These are phyloP conservation scores for Clavispora asparagi DNA, from an alignment of 805 yeast species.

Conservation along the genomic window DNA sequence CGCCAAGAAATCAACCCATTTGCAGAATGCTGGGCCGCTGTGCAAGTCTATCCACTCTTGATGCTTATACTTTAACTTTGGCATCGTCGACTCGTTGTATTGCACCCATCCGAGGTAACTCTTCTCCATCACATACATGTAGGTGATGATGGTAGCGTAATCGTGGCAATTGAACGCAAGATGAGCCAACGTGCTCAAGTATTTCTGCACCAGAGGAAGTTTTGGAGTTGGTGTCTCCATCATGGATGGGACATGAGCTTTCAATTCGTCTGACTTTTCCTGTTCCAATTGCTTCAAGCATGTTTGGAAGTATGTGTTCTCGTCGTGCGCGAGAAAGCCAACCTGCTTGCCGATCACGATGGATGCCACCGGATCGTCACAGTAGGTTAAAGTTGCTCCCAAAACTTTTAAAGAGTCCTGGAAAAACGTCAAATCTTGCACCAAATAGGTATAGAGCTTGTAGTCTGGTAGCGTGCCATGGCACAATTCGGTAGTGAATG, in stretches of 20 bases:
- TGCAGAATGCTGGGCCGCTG: slow-evolving; percentile 42
- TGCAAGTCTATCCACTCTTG: slow-evolving; percentile 51
- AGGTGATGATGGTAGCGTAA: slow-evolving; percentile 41
- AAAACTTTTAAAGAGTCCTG: slow-evolving; percentile 37
- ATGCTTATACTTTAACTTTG: slow-evolving; percentile 38
- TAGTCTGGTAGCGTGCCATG: slow-evolving; percentile 40
- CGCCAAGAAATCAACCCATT: slow-evolving; percentile 44
- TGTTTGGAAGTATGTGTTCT: slow-evolving; percentile 41
- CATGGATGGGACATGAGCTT: slow-evolving; percentile 17
- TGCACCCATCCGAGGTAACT: slow-evolving; percentile 52
- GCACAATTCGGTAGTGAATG: slow-evolving; percentile 42
- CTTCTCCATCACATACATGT: slow-evolving; percentile 43
- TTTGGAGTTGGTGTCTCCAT: slow-evolving; percentile 7
- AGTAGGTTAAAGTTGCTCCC: slow-evolving; percentile 39
- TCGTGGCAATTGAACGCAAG: slow-evolving; percentile 21
- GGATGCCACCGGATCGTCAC: slow-evolving; percentile 35
- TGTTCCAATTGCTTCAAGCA: slow-evolving; percentile 20
- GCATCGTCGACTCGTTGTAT: slow-evolving; percentile 14
- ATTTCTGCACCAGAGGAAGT: slow-evolving; percentile 33
- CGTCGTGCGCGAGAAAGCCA: slow-evolving; percentile 45
- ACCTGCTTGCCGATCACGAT: slow-evolving; percentile 43
- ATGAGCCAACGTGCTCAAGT: slow-evolving; percentile 29
- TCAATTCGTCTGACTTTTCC: slow-evolving; percentile 15
- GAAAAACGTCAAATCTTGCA: slow-evolving; percentile 47
- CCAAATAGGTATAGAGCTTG: slow-evolving; percentile 39